A percentile compares a stretch with the other conserved stretches of the same genome.
phyloP scores from a whole-genome alignment of 306 rosid species.

The Carpinus fangiana region DNA sequence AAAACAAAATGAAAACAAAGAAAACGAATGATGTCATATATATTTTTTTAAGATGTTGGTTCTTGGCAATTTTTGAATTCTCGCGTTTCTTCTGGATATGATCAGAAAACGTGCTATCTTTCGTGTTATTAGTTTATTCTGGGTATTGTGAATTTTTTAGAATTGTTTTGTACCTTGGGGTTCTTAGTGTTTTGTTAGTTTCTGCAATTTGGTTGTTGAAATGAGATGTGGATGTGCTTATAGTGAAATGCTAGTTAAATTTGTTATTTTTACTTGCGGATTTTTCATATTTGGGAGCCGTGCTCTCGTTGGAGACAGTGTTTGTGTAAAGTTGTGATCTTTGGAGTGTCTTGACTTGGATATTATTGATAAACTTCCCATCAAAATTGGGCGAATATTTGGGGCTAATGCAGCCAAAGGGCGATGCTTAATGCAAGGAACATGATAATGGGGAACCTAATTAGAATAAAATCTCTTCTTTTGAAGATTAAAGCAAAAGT shows the following conservation, averaged over 20 bases:
- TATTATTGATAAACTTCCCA: not conserved
- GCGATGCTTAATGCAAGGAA: conserved; percentile 4
- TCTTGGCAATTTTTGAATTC: not conserved
- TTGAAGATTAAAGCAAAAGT: conserved; percentile 12
- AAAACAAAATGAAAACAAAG: not conserved
- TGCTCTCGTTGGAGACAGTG: not conserved
- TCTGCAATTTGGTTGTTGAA: not conserved
- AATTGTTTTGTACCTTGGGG: not conserved
- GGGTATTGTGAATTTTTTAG: not conserved
- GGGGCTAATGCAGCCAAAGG: conserved; percentile 1
- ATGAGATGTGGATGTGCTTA: not conserved
- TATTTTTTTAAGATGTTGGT: conserved; percentile 8
- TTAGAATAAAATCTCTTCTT: conserved; percentile 13
- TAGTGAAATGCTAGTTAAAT: not conserved
- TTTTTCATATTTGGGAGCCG: not conserved
- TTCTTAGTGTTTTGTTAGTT: too few species aligned
- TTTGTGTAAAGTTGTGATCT: not conserved
- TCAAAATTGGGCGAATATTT: not conserved
- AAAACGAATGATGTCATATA: not conserved
- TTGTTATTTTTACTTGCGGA: not conserved
- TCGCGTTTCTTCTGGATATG: not conserved
- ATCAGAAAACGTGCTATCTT: not conserved
- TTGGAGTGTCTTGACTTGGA: not conserved
- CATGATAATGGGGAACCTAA: not conserved
- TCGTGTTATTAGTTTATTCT: not conserved